Base-by-base conservation (phyloP, 75 land plant genomes). In the Adiantum capillusveneris region DNA sequence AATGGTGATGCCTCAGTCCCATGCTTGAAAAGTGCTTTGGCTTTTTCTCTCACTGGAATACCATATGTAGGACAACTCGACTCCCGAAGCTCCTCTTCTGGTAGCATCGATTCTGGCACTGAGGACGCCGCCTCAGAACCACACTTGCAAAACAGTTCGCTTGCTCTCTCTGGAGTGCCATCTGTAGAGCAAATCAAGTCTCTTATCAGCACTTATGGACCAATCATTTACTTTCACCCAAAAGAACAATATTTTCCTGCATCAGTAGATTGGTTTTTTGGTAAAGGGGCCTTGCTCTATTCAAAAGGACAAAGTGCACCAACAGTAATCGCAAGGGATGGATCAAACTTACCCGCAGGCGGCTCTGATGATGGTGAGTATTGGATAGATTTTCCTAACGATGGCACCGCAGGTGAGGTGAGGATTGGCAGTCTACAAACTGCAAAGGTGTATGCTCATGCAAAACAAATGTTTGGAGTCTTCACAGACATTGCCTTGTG, bases 331-430 rank as follows among this genome's bases (percentile, higher is more conserved):
- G 55, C 66, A 0, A 41, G 68, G 7, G 67, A 66, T 25, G 96
- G 96, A 42, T 59, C 83, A 1, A 87, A 84, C 57, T 72, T 90
- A 11, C 96, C 88, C 2, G 74, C 66, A 44, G 93, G 88, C 17
- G 92, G 92, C 25, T 44, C 74, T 6, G 79, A 81, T 58, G 96
- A 90, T 56, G 88, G 71, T 0, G 29, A 48, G 0, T 87, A 77
- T 58, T 90, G 96, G 96, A 1, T 90, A 11, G 93, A 87, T 58
- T 70, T 90, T 0, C 92, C 96, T 1, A 20, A 13, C 11, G 75
- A 77, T 37, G 64, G 67, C 11, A 21, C 25, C 7, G 67, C 62
- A 9, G 75, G 60, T 20, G 62, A 74, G 20, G 70, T 84, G 18
- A 81, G 73, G 59, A 53, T 51, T 43, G 96, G 96, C 2, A 72